These are phyloP conservation scores for Monosporozyma yasuniensis DNA, from an alignment of 805 yeast species.

Conservation along the genomic window DNA sequence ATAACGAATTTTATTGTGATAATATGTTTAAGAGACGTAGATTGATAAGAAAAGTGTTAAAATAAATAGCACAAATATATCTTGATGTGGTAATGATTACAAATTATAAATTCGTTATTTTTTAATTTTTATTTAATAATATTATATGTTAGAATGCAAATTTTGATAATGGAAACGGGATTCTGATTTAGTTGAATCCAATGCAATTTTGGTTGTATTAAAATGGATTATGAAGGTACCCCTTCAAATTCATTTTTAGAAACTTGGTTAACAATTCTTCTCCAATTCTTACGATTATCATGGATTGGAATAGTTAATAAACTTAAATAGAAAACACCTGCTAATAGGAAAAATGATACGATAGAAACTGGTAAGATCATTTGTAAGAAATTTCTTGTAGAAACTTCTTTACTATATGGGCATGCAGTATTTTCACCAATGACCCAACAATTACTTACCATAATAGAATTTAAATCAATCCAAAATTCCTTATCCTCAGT, in stretches of 20 bases:
- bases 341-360: slow-evolving; percentile 44
- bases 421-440: slow-evolving; percentile 65
- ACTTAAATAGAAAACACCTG: slow-evolving; percentile 46
- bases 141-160: background rate
- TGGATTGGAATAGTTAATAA: slow-evolving; percentile 60
- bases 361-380: slow-evolving; percentile 61
- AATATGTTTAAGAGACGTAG: slow-evolving; percentile 51
- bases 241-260: slow-evolving; percentile 71
- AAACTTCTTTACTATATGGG: slow-evolving; percentile 57
- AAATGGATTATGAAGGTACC: slow-evolving; percentile 68
- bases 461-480: slow-evolving; percentile 76
- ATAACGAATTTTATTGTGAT: slow-evolving; percentile 44
- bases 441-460: slow-evolving; percentile 74
- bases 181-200: too few species aligned
- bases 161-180: background rate
- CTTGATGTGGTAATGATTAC: too few species aligned
- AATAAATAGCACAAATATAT: slow-evolving; percentile 25
- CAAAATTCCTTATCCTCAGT: slow-evolving; percentile 33
- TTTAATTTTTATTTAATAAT: background rate
- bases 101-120: background rate
- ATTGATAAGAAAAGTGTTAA: slow-evolving; percentile 41
- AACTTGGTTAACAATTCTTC: slow-evolving; percentile 43
- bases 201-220: too few species aligned
- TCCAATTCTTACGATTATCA: slow-evolving; percentile 60
- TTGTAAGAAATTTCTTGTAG: slow-evolving; percentile 47